Conservation (phyloP, 2,329 filamentous ascomycete genomes). For the Colletotrichum acutatum region DNA sequence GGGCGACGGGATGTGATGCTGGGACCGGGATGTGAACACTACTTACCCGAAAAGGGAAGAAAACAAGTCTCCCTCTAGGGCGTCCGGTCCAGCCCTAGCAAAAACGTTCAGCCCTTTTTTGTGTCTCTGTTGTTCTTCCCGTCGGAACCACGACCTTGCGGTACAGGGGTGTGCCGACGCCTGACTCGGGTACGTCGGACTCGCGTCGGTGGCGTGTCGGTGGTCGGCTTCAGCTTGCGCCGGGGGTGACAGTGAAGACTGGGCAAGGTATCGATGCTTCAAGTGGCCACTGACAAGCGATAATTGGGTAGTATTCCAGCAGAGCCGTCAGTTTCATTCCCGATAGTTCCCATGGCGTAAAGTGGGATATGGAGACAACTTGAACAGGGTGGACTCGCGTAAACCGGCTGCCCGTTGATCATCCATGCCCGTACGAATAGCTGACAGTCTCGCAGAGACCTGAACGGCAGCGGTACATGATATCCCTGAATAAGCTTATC, state of each 20-base stretch:
- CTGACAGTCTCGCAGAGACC: not conserved
- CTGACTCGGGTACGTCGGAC: conserved; percentile 16
- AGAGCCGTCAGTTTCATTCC: not conserved
- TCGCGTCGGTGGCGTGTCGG: conserved; percentile 21
- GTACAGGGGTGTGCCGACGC: not conserved
- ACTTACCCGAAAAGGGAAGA: not conserved
- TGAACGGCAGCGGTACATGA: not conserved
- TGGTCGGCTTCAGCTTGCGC: conserved; percentile 4
- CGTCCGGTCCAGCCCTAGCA: conserved; percentile 8
- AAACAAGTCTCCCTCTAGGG: not conserved
- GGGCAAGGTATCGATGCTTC: not conserved
- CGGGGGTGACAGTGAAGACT: not conserved
- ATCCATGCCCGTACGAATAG: not conserved
- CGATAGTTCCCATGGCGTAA: not conserved
- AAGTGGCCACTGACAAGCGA: not conserved
- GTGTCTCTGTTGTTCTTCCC: not conserved
- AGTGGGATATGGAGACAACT: not conserved
- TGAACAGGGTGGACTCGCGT: not conserved
- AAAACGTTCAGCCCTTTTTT: not conserved
- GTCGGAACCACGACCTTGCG: not conserved
- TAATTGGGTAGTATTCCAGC: not conserved
- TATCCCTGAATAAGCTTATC: not conserved
- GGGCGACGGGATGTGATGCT: not conserved
- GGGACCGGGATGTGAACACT: not conserved
- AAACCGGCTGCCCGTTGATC: not conserved